Base-by-base conservation (phyloP, 352 stramenopile genomes). In the Peronospora belbahrii region DNA sequence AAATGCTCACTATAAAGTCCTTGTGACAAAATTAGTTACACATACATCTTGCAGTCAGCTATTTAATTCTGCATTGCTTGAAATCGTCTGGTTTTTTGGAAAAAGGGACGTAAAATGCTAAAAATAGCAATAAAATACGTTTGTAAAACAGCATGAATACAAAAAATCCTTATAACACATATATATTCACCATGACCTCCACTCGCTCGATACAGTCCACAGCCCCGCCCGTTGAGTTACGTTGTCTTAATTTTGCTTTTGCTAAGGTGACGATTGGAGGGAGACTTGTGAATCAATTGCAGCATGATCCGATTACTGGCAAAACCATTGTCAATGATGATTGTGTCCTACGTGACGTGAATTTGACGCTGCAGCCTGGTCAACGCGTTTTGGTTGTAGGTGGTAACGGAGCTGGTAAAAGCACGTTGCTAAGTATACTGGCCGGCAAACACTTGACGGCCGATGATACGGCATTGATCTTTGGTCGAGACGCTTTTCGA, bases 401-500 rank as follows among this genome's bases (percentile, higher is more conserved):
- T n/a, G 86, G 85, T 51, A 98, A 98, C 60, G 95, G 95, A 42
- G 86, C 82, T 13, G 87, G 89, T n/a, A 97, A 97, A 59, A 97
- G 79, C 42, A 98, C 96, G 13, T 54, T 99, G 41, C 65, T 99
- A 6, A 72, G 88, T 10, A 85, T 98, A 4, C 59, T 99, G 6
- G 91, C 85, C 0, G 96, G 96, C 24, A 92, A 96, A 45, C 95
- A 98, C 63, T 64, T 99, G 30, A 88, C 86, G 13, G 84, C 91
- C 6, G 82, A 90, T 30, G 89, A 83, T 25, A 95, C 70, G 55
- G 73, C 53, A 50, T 52, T 75, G 10, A 43, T 94, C 19, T 88
- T 97, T 40, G 89, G 89, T 0, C 82, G 92, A 23, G 85, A 98
- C 59, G 88, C 85, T 20, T 99, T 98, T 65, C 89, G 94, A 13